Base-by-base conservation (phyloP, 2,329 filamentous ascomycete species). In the Diplodia intermedia region DNA sequence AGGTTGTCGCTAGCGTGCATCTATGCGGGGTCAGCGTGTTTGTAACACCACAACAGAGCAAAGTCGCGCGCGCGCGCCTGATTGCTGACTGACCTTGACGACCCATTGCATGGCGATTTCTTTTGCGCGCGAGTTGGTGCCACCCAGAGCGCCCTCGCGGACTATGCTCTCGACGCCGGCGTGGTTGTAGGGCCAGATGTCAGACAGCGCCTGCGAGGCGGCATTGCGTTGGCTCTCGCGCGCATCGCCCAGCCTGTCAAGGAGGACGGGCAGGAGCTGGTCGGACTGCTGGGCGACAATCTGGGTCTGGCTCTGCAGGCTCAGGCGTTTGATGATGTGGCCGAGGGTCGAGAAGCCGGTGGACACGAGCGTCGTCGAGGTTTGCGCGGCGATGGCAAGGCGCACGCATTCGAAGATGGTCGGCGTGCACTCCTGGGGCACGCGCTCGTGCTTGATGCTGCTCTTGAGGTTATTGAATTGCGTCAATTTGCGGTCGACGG, bases 401-500 rank as follows among this genome's bases (percentile, higher is more conserved):
- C 90, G 90, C 74, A 96, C 85, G 71, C 90, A 91, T 70, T 97
- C 93, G 80, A 97, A 96, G 71, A 97, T 88, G 68, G 88, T 84
- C 31, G 88, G 81, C 73, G 96, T 86, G 74, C 86, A 86, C 66
- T 81, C 80, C 72, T 96, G 92, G 69, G 93, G 92, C 55, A 97
- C 92, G 82, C 93, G 93, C 77, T 91, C 90, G 79, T 97, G 93
- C 80, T 97, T 97, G 84, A 97, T 97, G 78, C 89, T 88, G 53
- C 91, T 93, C 81, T 97, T 97, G 80, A 94, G 84, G 74, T 83
- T 85, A 69, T 89, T 91, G 73, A 97, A 87, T 66, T 87, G 86
- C 71, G 88, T 84, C 71, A 93, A 85, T 77, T 93, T 93, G 63
- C 85, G 81, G 74, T 94, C 91, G 73, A 92, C 83, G 60, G 88